phyloP scores from a whole-genome alignment of 345 rosid genomes.

The Leavenworthia alabamica region DNA sequence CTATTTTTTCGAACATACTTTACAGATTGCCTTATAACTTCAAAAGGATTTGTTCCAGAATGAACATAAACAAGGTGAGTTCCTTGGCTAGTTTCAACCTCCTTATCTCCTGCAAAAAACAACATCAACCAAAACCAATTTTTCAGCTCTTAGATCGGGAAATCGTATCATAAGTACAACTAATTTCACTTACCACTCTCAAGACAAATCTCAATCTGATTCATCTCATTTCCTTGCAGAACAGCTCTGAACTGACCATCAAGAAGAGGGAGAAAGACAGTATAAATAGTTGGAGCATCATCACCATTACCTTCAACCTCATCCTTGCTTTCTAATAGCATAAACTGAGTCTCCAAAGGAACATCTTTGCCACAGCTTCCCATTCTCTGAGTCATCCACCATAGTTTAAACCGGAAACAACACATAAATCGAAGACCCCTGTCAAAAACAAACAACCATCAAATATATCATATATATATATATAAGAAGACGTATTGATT shows the following conservation, averaged over 20 bases:
- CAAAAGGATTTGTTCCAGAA: slow-evolving; percentile 94
- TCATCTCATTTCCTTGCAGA: slow-evolving; percentile 79
- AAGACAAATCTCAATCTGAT: slow-evolving; percentile 82
- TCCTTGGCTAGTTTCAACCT: slow-evolving; percentile 83
- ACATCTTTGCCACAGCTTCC: slow-evolving; percentile 81
- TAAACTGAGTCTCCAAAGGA: slow-evolving; percentile 94
- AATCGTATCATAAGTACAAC: background rate
- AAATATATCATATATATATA: background rate
- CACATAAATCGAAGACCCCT: slow-evolving; percentile 85
- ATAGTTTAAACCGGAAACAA: slow-evolving; percentile 87
- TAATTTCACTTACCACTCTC: slow-evolving; percentile 84
- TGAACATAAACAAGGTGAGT: slow-evolving; percentile 81
- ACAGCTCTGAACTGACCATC: slow-evolving; percentile 97
- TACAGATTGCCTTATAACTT: slow-evolving; percentile 85
- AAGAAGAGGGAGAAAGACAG: slow-evolving; percentile 86
- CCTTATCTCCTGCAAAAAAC: slow-evolving; percentile 82
- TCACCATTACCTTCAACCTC: slow-evolving; percentile 40
- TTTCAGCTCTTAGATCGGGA: slow-evolving; percentile 11
- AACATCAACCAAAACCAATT: slow-evolving; percentile 32
- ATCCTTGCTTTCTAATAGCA: slow-evolving; percentile 80
- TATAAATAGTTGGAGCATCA: slow-evolving; percentile 59
- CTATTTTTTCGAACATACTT: slow-evolving; percentile 42
- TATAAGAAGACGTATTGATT: background rate
- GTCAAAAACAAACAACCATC: slow-evolving; percentile 10
- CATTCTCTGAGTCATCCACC: slow-evolving; percentile 99